A percentile compares a stretch with the other conserved stretches of the same genome.
phyloP scores from a whole-genome alignment of 352 stramenopile genomes.

The Phytophthora sp. region DNA sequence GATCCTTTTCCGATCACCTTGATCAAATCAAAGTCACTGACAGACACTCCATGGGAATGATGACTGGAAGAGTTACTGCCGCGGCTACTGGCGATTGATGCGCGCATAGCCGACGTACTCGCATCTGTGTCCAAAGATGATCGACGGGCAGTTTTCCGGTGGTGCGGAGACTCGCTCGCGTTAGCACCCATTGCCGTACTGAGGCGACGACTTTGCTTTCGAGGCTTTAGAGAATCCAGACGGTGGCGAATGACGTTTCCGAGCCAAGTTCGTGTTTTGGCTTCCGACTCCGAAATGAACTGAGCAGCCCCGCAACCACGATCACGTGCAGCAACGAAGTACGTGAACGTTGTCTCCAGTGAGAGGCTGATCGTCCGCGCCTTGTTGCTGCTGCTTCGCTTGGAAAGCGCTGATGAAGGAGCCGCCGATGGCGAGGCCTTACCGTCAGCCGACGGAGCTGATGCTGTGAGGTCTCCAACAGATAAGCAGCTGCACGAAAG shows the following conservation, averaged over 20 bases:
- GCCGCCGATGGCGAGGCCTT: conserved; percentile 24
- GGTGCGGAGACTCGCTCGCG: conserved; percentile 42
- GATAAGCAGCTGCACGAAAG: conserved; percentile 72
- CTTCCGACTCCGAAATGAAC: conserved; percentile 72
- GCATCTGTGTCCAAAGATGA: conserved; percentile 47
- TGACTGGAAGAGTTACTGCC: conserved; percentile 35
- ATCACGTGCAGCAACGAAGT: conserved; percentile 69
- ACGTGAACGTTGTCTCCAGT: conserved; percentile 76
- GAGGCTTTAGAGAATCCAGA: conserved; percentile 69
- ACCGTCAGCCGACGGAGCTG: conserved; percentile 18
- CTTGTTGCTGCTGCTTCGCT: conserved; percentile 72
- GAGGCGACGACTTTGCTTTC: conserved; percentile 58
- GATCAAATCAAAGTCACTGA: conserved; percentile 87
- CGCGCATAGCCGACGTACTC: conserved; percentile 55
- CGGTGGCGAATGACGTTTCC: conserved; percentile 68
- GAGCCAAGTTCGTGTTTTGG: conserved; percentile 64
- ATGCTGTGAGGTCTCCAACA: conserved; percentile 53
- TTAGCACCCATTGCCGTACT: conserved; percentile 40
- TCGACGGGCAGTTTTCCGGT: conserved; percentile 48
- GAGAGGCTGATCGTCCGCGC: conserved; percentile 76
- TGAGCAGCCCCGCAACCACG: conserved; percentile 48
- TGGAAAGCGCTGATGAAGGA: conserved; percentile 40
- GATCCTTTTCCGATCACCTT: conserved; percentile 83
- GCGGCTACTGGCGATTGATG: conserved; percentile 56
- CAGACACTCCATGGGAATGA: conserved; percentile 54